A percentile compares a stretch with the other conserved stretches of the same genome.
Evolutionary conservation across 129 eudicot species (phyloP).

Genomic region (Chrysanthemum seticuspe): DNA sequence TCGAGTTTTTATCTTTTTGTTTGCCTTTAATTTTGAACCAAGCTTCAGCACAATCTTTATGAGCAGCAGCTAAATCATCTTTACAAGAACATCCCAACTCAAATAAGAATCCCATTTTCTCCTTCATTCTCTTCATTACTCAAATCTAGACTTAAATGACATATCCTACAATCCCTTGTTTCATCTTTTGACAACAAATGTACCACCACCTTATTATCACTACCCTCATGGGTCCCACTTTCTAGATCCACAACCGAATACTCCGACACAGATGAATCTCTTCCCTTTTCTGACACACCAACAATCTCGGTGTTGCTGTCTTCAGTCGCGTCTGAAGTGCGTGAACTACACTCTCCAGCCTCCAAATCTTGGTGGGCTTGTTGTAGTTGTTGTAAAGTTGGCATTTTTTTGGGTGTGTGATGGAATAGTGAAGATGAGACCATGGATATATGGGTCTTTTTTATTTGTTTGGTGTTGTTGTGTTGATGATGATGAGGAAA

Average conservation of each 20-base stretch:
- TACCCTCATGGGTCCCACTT: constrained; percentile 33
- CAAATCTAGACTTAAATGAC: constrained; percentile 76
- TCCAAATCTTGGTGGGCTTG: constrained; percentile 50
- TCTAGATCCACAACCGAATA: constrained; percentile 79
- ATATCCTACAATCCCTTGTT: constrained; percentile 80
- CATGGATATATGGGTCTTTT: constrained; percentile 38
- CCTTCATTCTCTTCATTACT: constrained; percentile 25
- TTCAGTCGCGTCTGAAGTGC: constrained; percentile 30
- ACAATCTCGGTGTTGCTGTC: constrained; percentile 48
- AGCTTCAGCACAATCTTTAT: constrained; percentile 93
- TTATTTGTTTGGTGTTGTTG: not conserved
- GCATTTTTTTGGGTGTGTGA: constrained; percentile 42
- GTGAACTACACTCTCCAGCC: constrained; percentile 30
- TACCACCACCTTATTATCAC: constrained; percentile 34
- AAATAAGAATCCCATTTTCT: constrained; percentile 62
- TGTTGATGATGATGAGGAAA: not conserved
- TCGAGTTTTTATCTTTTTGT: no score
- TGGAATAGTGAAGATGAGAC: constrained; percentile 30
- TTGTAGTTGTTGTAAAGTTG: constrained; percentile 38
- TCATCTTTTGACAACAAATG: constrained; percentile 56
- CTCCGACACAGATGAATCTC: constrained; percentile 55
- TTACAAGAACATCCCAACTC: constrained; percentile 96
- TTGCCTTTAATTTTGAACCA: constrained; percentile 98
- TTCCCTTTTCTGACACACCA: constrained; percentile 40
- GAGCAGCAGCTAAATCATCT: constrained; percentile 95